Evolutionary conservation across 805 yeast genomes (phyloP).

Genomic region (Cyberlindnera mycetangii): DNA sequence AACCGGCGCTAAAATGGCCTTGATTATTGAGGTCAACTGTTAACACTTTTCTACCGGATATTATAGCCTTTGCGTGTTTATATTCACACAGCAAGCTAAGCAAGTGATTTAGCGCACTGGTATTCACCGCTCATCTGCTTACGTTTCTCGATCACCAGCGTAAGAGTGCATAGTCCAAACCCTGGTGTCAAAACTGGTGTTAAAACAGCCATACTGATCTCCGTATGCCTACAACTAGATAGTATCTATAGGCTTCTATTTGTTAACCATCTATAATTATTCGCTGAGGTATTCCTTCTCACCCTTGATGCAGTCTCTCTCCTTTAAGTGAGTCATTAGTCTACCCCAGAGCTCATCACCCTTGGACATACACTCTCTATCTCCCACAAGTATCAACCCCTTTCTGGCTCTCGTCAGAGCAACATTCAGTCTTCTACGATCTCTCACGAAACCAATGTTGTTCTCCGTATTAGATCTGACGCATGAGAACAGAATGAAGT

Average conservation of each 20-base stretch:
- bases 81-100: no score
- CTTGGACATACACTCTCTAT: slow-evolving; percentile 43
- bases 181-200: no score
- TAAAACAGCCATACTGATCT: no score
- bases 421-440: slow-evolving; percentile 62
- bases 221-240: not conserved
- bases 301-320: slow-evolving; percentile 19
- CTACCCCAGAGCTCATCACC: slow-evolving; percentile 51
- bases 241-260: not conserved
- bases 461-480: slow-evolving; percentile 58
- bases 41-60: no score
- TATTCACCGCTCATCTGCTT: no score
- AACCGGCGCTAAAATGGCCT: no score
- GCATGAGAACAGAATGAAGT: slow-evolving; percentile 69
- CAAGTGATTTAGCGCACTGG: no score
- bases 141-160: no score
- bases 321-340: slow-evolving; percentile 41
- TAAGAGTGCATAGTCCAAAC: no score
- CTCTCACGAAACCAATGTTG: slow-evolving; percentile 63
- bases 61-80: no score
- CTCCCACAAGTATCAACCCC: slow-evolving; percentile 63
- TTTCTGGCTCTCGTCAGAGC: slow-evolving; percentile 70
- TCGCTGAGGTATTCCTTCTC: slow-evolving; percentile 2
- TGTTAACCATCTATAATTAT: not conserved
- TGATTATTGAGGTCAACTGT: no score